Base-by-base conservation (phyloP, 345 rosid species). In the Excoecaria agallocha region DNA sequence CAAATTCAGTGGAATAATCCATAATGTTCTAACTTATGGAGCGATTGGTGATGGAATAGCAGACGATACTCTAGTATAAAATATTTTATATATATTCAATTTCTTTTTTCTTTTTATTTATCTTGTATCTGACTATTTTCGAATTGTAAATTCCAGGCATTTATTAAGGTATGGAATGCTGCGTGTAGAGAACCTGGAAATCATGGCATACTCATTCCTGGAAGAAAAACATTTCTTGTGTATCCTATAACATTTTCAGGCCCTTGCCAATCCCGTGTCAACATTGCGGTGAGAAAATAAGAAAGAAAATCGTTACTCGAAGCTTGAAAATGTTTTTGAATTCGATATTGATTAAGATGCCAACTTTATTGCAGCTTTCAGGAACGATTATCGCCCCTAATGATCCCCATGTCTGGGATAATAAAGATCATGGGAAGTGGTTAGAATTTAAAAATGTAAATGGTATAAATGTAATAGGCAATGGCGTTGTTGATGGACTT, bases 151-250 rank as follows among this genome's bases (percentile, higher is more conserved):
- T 43, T 68, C 13, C 69, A 86, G 89, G 87, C 85, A 25, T 78
- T 86, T 69, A 45, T 77, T 19, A 45, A 76, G 45, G 81, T 84
- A 57, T 86, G 84, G 85, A 57, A 82, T 71, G 80, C 56, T 8
- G 37, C 82, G 13, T 86, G 89, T 5, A 54, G 45, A 19, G 50
- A 69, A 41, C 5, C 41, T 0, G 48, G 12, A 17, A 66, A 39
- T 22, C 37, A 80, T 13, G 49, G 22, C 12, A 38, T 82, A 66
- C 30, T 78, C 24, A 45, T 84, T 35, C 85, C 84, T 0, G 63
- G 45, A 35, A 67, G 60, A 22, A 68, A 37, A 58, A 62, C 67
- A 1, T 86, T 86, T 65, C 56, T 82, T 68, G 64, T 84, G n/a
- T 20, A 82, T 71, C 84, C 83, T 25, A 16, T 74, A 30, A 54